A percentile compares a stretch with the other conserved stretches of the same genome.
Evolutionary conservation across 108 stramenopile genomes (phyloP).

Genomic region (Nitzschia palea): DNA sequence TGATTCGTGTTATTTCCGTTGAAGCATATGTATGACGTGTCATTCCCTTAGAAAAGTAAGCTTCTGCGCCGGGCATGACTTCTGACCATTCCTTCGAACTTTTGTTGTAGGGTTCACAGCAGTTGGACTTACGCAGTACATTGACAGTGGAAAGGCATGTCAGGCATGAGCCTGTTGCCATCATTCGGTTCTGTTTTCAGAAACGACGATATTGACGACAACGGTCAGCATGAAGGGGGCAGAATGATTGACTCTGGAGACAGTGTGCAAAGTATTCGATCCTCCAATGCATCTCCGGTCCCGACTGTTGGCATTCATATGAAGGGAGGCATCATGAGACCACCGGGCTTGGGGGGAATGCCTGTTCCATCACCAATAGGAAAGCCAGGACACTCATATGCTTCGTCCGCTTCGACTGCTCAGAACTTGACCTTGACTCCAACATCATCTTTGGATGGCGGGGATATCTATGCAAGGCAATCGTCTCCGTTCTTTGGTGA

Average conservation of each 20-base stretch:
- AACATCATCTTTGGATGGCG: slow-evolving; percentile 47
- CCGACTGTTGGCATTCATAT: neutral
- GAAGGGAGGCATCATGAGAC: slow-evolving; percentile 17
- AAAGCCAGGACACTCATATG: slow-evolving; percentile 34
- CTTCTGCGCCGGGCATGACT: no score
- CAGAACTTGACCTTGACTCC: slow-evolving; percentile 42
- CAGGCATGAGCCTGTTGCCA: slow-evolving; percentile 40
- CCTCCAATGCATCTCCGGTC: slow-evolving; percentile 9
- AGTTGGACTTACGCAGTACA: no score
- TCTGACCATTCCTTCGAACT: no score
- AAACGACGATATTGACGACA: neutral
- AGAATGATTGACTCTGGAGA: slow-evolving; percentile 25
- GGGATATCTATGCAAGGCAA: slow-evolving; percentile 15
- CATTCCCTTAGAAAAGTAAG: neutral
- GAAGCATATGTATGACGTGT: slow-evolving; percentile 1
- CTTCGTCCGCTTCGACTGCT: slow-evolving; percentile 36
- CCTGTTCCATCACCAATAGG: slow-evolving; percentile 39
- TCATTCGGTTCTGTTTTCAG: slow-evolving; percentile 15
- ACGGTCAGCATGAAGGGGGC: neutral
- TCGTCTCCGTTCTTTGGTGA: slow-evolving; percentile 18
- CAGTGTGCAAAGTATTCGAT: slow-evolving; percentile 27
- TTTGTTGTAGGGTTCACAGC: neutral
- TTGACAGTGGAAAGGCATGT: slow-evolving; percentile 36
- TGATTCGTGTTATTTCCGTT: neutral
- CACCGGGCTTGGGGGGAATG: slow-evolving; percentile 30